Conservation (phyloP, 1,284 basidiomycete genomes). For the Tremellales sp. region DNA sequence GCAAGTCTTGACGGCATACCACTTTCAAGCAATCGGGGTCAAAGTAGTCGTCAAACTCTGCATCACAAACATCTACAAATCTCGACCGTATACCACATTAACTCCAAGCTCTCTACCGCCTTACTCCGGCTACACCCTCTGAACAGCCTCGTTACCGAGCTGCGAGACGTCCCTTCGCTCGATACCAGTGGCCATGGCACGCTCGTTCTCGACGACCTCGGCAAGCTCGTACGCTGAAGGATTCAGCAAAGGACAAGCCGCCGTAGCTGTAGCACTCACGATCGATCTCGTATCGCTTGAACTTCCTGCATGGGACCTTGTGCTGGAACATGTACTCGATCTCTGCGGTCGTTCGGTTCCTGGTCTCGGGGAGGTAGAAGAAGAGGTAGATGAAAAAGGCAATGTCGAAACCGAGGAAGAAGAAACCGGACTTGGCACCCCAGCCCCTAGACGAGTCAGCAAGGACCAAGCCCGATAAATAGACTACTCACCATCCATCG, state of each 20-base stretch:
- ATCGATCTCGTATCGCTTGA: constrained; percentile 29
- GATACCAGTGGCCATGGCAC: neutral
- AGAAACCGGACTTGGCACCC: constrained; percentile 46
- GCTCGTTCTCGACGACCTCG: neutral
- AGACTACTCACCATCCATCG: constrained; percentile 47
- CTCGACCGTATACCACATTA: no score
- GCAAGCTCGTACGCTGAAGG: neutral
- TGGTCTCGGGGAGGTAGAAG: constrained; percentile 23
- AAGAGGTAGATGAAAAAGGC: constrained; percentile 14
- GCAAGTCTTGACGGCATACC: no score
- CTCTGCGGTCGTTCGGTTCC: constrained; percentile 24
- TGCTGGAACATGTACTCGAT: constrained; percentile 34
- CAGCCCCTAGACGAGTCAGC: constrained; percentile 11
- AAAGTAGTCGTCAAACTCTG: no score
- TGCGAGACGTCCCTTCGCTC: neutral
- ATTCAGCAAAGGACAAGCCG: neutral
- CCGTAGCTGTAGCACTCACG: no score
- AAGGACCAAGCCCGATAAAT: constrained; percentile 20
- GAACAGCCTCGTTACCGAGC: neutral
- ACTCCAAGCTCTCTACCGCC: neutral
- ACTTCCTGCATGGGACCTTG: constrained; percentile 30
- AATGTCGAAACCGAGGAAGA: constrained; percentile 34
- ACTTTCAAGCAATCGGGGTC: no score
- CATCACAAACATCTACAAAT: no score
- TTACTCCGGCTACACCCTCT: neutral